A percentile compares a stretch with the other conserved stretches of the same genome.
Evolutionary conservation across 257 asterid species (phyloP).

Genomic region (Solanum piurae): DNA sequence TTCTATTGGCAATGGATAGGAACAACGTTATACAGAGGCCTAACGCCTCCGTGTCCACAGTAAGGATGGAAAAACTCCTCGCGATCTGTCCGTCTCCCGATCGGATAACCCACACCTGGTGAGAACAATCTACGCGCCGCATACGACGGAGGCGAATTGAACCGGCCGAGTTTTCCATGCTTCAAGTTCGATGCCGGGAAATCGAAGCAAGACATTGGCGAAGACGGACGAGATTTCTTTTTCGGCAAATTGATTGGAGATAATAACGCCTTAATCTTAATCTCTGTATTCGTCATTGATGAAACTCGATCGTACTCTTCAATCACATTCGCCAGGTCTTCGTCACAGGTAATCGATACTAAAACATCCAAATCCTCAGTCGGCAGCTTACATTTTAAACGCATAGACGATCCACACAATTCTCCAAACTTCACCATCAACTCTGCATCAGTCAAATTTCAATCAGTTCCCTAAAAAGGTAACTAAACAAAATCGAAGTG

Average conservation of each 20-base stretch:
- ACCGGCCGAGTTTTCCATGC: conserved; percentile 2
- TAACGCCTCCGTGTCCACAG: conserved; percentile 10
- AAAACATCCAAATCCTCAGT: conserved; percentile 68
- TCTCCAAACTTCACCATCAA: conserved; percentile 72
- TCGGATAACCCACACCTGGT: conserved; percentile 15
- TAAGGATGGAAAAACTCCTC: background rate
- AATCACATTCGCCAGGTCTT: conserved; percentile 47
- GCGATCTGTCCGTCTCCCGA: conserved; percentile 3
- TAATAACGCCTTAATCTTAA: conserved; percentile 63
- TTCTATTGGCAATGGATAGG: background rate
- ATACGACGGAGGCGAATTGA: conserved; percentile 9
- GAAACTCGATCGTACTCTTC: conserved; percentile 55
- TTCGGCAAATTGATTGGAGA: conserved; percentile 33
- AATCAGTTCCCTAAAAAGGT: background rate
- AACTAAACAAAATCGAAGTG: background rate
- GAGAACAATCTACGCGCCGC: background rate
- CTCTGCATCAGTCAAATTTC: conserved; percentile 16
- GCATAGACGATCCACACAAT: conserved; percentile 52
- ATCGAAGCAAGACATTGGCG: conserved; percentile 61
- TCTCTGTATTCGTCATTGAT: conserved; percentile 17
- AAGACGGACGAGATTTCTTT: conserved; percentile 49
- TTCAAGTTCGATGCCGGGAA: conserved; percentile 22
- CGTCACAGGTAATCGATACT: conserved; percentile 58
- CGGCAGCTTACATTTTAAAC: conserved; percentile 65
- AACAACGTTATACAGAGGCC: conserved; percentile 7